Conservation (phyloP, 805 yeast species). For the Ogataea pignaliae region DNA sequence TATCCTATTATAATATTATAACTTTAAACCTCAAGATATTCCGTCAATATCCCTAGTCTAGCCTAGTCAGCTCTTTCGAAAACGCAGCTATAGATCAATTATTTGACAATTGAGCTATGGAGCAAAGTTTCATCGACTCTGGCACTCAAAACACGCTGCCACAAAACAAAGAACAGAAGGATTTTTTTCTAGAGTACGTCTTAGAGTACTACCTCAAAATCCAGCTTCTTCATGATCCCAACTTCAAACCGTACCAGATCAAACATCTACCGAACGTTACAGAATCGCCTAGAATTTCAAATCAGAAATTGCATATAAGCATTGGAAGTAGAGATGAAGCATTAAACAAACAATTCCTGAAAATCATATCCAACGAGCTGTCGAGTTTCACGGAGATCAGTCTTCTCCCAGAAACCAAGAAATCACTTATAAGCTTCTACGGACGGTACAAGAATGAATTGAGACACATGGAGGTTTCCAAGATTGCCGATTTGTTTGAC, state of each 20-base stretch:
- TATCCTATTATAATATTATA: no score
- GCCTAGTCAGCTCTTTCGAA: no score
- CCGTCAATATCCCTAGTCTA: no score
- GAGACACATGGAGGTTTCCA: slow-evolving; percentile 13
- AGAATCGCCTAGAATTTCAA: slow-evolving; percentile 13
- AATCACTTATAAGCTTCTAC: slow-evolving; percentile 9
- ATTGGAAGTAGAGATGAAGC: slow-evolving; percentile 21
- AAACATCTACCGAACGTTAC: slow-evolving; percentile 17
- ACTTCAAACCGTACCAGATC: slow-evolving; percentile 15
- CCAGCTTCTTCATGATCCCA: slow-evolving; percentile 23
- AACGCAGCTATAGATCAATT: no score
- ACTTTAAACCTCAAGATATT: no score
- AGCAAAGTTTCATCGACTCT: no score
- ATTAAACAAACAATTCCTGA: slow-evolving; percentile 19
- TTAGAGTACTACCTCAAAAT: slow-evolving; percentile 24
- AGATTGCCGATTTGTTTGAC: slow-evolving; percentile 10
- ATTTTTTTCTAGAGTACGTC: slow-evolving; percentile 16
- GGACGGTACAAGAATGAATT: slow-evolving; percentile 12
- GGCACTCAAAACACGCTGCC: no score
- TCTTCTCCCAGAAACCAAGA: slow-evolving; percentile 12
- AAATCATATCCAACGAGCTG: slow-evolving; percentile 9
- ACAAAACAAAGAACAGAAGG: slow-evolving; percentile 1
- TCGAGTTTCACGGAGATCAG: slow-evolving; percentile 12
- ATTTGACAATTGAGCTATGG: no score
- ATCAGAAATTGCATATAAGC: slow-evolving; percentile 17